Evolutionary conservation across 1,139 yeast genomes (phyloP).

Genomic region (Pichia sp.): DNA sequence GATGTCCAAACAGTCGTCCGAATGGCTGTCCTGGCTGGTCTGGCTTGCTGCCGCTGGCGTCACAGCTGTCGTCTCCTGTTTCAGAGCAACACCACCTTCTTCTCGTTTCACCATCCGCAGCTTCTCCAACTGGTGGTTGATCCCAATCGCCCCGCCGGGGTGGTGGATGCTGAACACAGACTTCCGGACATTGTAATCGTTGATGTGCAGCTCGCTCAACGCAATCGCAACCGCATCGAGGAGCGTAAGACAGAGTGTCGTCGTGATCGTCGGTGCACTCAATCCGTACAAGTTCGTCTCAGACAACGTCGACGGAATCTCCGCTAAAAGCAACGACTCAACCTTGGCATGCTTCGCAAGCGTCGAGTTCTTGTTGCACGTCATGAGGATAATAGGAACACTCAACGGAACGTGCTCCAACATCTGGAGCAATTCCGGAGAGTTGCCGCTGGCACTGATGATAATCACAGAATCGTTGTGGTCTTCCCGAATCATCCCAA

Average conservation of each 20-base stretch:
- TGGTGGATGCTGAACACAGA: constrained; percentile 66
- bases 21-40: neutral
- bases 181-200: constrained; percentile 52
- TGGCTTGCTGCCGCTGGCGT: no score
- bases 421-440: constrained; percentile 67
- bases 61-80: no score
- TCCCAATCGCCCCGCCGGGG: constrained; percentile 92
- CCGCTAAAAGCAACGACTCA: constrained; percentile 57
- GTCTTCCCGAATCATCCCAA: constrained; percentile 62
- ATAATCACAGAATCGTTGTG: constrained; percentile 60
- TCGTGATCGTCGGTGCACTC: constrained; percentile 86
- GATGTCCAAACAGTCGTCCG: constrained; percentile 19
- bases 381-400: constrained; percentile 60
- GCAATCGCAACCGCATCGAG: constrained; percentile 82
- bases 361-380: constrained; percentile 54
- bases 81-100: neutral
- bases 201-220: constrained; percentile 62
- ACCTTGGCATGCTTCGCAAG: constrained; percentile 46
- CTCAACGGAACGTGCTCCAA: constrained; percentile 55
- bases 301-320: constrained; percentile 52
- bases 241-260: constrained; percentile 71
- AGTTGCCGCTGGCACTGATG: constrained; percentile 80
- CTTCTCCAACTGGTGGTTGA: constrained; percentile 34
- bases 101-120: constrained; percentile 4
- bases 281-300: constrained; percentile 75